phyloP scores from a whole-genome alignment of 148 eudicot genomes.

The Tetragonia tetragonoides region DNA sequence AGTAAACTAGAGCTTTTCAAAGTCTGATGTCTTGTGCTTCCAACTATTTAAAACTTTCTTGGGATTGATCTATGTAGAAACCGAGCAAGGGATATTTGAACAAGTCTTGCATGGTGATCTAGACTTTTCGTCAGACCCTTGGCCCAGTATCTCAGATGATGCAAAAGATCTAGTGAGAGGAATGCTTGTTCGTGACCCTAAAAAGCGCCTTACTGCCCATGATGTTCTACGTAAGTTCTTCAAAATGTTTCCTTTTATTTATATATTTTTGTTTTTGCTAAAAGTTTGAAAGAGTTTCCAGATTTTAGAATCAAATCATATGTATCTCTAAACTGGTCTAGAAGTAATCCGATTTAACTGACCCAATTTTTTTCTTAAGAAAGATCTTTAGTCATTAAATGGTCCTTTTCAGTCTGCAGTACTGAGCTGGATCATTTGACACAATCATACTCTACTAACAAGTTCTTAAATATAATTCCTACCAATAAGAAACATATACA shows the following conservation, averaged over 20 bases:
- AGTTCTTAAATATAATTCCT: neutral
- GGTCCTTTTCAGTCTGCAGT: neutral
- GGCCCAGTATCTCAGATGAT: slow-evolving; percentile 83
- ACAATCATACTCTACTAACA: neutral
- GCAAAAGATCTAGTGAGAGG: slow-evolving; percentile 83
- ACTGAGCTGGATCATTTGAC: neutral
- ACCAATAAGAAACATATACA: too few relatives aligned
- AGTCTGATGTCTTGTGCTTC: neutral
- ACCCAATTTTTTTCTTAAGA: neutral
- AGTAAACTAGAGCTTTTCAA: slow-evolving; percentile 2
- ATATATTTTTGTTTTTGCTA: neutral
- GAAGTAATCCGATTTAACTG: neutral
- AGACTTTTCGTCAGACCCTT: slow-evolving; percentile 81
- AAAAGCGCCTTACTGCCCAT: slow-evolving; percentile 71
- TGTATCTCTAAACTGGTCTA: neutral
- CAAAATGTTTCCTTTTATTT: neutral
- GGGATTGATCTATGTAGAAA: slow-evolving; percentile 37
- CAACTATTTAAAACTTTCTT: neutral
- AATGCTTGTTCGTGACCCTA: slow-evolving; percentile 87
- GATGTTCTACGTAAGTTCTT: slow-evolving; percentile 76
- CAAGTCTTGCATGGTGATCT: slow-evolving; percentile 86
- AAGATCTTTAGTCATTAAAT: neutral
- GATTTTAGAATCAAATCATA: neutral
- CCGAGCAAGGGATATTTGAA: slow-evolving; percentile 86
- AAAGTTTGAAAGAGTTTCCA: neutral